These are phyloP conservation scores for Dalechampia spathulata DNA, from an alignment of 441 rosid species.

Conservation along the genomic window DNA sequence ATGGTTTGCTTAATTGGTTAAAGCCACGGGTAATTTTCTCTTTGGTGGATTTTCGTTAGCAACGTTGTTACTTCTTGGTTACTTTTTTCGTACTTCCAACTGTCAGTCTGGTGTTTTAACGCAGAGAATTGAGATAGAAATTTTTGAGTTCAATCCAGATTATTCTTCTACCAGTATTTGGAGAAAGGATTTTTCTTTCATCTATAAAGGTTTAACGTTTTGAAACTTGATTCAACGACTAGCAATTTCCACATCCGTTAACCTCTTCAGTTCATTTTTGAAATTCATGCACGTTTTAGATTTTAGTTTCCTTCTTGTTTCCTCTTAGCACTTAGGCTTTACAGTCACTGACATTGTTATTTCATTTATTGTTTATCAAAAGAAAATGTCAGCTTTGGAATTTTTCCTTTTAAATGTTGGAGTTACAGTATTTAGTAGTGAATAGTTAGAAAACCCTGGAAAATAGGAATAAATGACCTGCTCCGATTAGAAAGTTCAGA, in stretches of 20 bases:
- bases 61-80: slow-evolving; percentile 14
- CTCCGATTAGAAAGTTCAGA: no score
- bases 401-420: no score
- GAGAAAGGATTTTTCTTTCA: neutral
- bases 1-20: slow-evolving; percentile 92
- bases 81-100: slow-evolving; percentile 7
- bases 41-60: slow-evolving; percentile 14
- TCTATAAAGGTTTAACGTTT: neutral
- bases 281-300: neutral
- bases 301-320: neutral
- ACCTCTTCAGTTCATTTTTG: neutral
- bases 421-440: no score
- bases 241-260: neutral
- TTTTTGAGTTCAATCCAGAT: neutral
- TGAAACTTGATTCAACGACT: neutral
- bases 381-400: no score
- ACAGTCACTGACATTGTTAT: no score
- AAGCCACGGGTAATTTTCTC: slow-evolving; percentile 60
- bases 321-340: no score
- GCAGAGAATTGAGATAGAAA: neutral
- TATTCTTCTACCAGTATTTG: neutral
- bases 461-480: no score
- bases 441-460: no score
- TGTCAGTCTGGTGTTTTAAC: neutral
- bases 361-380: no score